Evolutionary conservation across 257 asterid genomes (phyloP), one percentile per base, ranked within the genome.

Genomic region (Solanum microdontum): DNA sequence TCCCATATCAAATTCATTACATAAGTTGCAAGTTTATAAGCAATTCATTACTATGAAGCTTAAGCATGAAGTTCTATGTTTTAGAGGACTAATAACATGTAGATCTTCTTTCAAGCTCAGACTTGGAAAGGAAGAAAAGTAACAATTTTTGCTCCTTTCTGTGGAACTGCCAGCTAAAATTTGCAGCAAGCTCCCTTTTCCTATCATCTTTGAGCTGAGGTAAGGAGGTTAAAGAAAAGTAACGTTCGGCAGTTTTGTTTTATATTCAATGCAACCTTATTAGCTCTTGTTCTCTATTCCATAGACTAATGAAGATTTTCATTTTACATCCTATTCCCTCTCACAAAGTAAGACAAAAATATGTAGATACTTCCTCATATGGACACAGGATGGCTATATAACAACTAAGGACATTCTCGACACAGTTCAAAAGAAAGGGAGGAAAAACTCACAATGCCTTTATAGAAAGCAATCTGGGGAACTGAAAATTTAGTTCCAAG

Each of bases 401-500:
- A 45, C 68, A 28, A 28, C 10, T 45, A 45, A 28, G 5, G 19
- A 4, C 68, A 80, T 45, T 17, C 28, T 28, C 15, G 7, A 80
- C 85, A 45, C 68, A 77, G 24, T 40, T 77, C 36, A 80, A 15
- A 26, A 9, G 11, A 84, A 23, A n/a, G 45, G 68, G 64, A 28
- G 48, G 75, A 64, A 86, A 79, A 86, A 79, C 98, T 92, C 94
- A 97, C 99, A 82, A 94, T 93, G 94, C 97, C 96, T 90, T 92
- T 95, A 90, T 95, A 97, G 85, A 94, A 93, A 82, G 99, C 96
- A 86, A 97, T 95, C 90, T 97, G 99, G 64, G 99, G 98, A 92
- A 93, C 92, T 11, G 94, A 85, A 87, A 93, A 97, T 82, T 93
- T 95, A 28, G 99, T 97, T 70, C 99, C 99, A 69, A 95, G 94